Evolutionary conservation across 805 yeast species (phyloP), one percentile per base, ranked within the genome.

Genomic region (Lipomyces spencermartinsiae): DNA sequence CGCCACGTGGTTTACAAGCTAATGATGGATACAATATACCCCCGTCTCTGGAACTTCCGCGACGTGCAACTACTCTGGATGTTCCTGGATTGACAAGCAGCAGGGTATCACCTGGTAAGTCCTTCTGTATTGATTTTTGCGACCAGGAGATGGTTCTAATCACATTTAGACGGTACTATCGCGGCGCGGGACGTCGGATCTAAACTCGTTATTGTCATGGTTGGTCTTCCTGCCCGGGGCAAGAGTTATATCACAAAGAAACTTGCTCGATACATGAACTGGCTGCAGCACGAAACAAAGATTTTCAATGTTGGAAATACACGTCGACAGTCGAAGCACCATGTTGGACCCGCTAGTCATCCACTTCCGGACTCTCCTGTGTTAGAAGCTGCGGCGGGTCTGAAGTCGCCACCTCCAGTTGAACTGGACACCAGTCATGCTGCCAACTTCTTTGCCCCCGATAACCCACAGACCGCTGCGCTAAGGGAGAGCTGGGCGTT

Each of bases 301-400:
- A 93, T 94, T 9, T 94, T 95, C 82, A 94, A 94, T 76, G 99
- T 95, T 37, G 99, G 99, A 0, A 91, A 95, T 74, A 94, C 98
- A 0, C 85, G 99, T 74, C 84, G 98, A 75, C 86, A 87, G 71
- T 93, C 90, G 70, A 74, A 77, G 64, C 81, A 82, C 43, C 82
- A 83, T 66, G 83, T 85, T 9, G 95, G 95, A 0, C 95, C 95
- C 0, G 90, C 91, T 35, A 81, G 79, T 35, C 83, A 83, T 7
- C 96, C 96, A 6, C 76, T 87, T 39, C 85, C 88, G 0, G 89
- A 85, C 68, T 68, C 73, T 39, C 73, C 73, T 1, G 61, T 62
- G 22, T 64, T 60, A 22, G 55, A 51, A 8, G 64, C 62, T 7
- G 29, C 61, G 4, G 19, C 29, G 49, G 62, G 54, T 14, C 37